A percentile compares a stretch with the other conserved stretches of the same genome.
Conservation (phyloP, 768 basidiomycete species). For the Collybia sordida region DNA sequence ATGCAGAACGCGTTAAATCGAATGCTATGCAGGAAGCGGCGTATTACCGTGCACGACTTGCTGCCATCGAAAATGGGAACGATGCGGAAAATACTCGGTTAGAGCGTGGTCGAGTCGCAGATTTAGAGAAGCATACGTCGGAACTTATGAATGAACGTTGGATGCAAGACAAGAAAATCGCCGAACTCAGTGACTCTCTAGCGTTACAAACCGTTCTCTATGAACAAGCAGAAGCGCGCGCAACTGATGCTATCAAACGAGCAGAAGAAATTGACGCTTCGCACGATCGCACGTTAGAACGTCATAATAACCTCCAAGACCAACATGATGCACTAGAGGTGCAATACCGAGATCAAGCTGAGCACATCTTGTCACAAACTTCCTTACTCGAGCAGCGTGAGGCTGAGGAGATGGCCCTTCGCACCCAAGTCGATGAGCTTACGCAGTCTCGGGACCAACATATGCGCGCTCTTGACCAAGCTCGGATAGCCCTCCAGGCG, state of each 20-base stretch:
- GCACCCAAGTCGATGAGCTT: constrained; percentile 72
- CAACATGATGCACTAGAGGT: constrained; percentile 58
- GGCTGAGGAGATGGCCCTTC: constrained; percentile 67
- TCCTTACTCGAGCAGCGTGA: constrained; percentile 77
- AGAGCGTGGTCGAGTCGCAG: constrained; percentile 74
- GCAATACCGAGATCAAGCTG: constrained; percentile 73
- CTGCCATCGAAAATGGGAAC: constrained; percentile 74
- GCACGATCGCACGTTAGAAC: constrained; percentile 61
- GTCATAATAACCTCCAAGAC: constrained; percentile 71
- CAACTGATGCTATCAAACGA: constrained; percentile 70
- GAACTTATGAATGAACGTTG: constrained; percentile 61
- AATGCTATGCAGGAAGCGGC: constrained; percentile 92
- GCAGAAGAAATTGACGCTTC: constrained; percentile 73
- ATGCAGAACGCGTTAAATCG: constrained; percentile 73
- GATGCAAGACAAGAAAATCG: constrained; percentile 66
- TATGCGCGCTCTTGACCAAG: constrained; percentile 84
- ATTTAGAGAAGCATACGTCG: constrained; percentile 73
- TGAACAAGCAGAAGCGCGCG: constrained; percentile 78
- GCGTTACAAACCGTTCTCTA: constrained; percentile 74
- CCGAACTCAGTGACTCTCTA: constrained; percentile 72
- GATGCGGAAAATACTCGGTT: constrained; percentile 65
- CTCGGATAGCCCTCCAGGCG: constrained; percentile 72
- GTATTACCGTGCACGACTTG: constrained; percentile 93
- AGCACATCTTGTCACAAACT: constrained; percentile 69
- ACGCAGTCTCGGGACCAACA: constrained; percentile 76